Conservation (phyloP, 169 alveolate genomes). For the Cystoisospora suis region DNA sequence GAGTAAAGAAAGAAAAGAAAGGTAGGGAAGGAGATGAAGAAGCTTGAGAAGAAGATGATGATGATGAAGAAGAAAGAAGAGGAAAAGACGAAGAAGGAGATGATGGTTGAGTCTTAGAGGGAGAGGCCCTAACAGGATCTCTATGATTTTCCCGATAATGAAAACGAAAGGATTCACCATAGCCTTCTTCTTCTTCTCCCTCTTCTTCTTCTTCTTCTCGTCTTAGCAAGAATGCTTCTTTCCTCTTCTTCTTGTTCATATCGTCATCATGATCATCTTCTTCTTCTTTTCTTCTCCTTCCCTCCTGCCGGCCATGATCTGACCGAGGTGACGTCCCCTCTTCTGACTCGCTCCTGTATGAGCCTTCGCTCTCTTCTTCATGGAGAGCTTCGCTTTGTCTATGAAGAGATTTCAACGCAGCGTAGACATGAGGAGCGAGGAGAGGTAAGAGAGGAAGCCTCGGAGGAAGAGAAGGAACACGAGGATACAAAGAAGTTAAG, state of each 20-base stretch:
- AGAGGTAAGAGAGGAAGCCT: conserved; percentile 20
- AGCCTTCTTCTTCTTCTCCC: too few species aligned
- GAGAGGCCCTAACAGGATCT: too few species aligned
- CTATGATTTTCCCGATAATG: too few species aligned
- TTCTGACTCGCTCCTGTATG: not conserved
- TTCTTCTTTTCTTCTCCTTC: too few species aligned
- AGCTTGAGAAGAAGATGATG: not conserved
- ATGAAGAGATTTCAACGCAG: not conserved
- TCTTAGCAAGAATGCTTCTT: too few species aligned
- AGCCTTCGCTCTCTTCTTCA: too few species aligned
- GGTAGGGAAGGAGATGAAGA: not conserved
- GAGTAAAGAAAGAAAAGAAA: not conserved
- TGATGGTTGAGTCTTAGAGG: not conserved
- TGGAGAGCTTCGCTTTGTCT: too few species aligned
- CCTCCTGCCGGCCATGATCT: too few species aligned
- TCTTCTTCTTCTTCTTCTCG: too few species aligned
- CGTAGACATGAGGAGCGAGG: not conserved
- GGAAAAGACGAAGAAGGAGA: not conserved
- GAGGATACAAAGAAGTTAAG: not conserved
- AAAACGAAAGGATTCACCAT: too few species aligned
- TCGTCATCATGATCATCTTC: too few species aligned
- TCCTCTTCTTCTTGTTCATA: too few species aligned
- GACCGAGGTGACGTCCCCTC: not conserved
- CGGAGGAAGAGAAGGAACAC: not conserved
- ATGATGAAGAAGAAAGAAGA: not conserved